Evolutionary conservation across 2,329 filamentous ascomycete genomes (phyloP).

Genomic region (Pseudopithomyces chartarum): DNA sequence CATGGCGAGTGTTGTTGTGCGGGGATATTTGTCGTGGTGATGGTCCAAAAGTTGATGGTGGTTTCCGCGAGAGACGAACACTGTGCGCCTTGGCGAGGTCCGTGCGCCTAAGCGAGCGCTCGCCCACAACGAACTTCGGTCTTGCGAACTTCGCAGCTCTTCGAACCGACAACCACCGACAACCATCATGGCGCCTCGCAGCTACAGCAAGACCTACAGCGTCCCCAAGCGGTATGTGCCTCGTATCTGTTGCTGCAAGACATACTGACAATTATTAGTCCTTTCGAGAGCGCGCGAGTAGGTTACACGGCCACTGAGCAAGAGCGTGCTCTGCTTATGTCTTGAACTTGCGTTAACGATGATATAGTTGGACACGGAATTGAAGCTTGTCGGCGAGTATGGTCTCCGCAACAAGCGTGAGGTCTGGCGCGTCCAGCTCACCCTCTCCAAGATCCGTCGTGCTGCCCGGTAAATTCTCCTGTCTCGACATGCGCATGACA

Average conservation of each 20-base stretch:
- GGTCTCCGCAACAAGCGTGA: slow-evolving; percentile 99
- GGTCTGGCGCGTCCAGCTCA: slow-evolving; percentile 99
- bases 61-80: too few species aligned
- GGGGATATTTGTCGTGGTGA: slow-evolving; percentile 12
- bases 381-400: slow-evolving; percentile 99
- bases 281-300: slow-evolving; percentile 61
- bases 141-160: slow-evolving; percentile 19
- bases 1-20: slow-evolving; percentile 50
- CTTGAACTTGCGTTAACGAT: slow-evolving; percentile 74
- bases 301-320: slow-evolving; percentile 87
- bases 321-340: slow-evolving; percentile 98
- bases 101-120: background rate
- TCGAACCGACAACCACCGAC: slow-evolving; percentile 29
- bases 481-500: background rate
- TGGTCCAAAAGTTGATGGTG: too few species aligned
- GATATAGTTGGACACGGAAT: slow-evolving; percentile 86
- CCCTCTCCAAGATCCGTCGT: slow-evolving; percentile 99
- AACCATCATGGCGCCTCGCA: slow-evolving; percentile 59
- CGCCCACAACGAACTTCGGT: background rate
- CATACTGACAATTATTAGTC: background rate
- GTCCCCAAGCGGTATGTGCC: slow-evolving; percentile 68
- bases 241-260: background rate
- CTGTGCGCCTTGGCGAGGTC: background rate
- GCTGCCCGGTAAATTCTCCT: slow-evolving; percentile 82
- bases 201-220: slow-evolving; percentile 99